Percentiles rank a stretch among this genome's conserved stretches.
These are phyloP conservation scores for Eimeria praecox DNA, from an alignment of 169 alveolate species.

Conservation along the genomic window DNA sequence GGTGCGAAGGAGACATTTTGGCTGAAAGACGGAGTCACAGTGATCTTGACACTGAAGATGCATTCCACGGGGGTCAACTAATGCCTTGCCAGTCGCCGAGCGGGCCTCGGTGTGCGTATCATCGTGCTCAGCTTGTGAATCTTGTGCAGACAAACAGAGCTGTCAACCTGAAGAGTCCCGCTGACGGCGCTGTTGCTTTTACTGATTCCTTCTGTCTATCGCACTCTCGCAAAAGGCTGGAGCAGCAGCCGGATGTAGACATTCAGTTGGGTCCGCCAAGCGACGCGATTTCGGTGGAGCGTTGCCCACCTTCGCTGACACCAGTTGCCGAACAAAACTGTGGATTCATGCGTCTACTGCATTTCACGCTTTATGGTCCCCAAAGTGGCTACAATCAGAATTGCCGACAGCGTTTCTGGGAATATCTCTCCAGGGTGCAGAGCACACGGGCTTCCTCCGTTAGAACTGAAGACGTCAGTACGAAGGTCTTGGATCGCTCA, in stretches of 20 bases:
- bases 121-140: constrained; percentile 79
- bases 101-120: constrained; percentile 29
- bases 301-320: neutral
- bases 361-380: constrained; percentile 50
- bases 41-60: neutral
- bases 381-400: constrained; percentile 20
- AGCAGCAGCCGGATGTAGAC: neutral
- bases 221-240: neutral
- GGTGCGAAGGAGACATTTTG: neutral
- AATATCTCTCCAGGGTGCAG: neutral
- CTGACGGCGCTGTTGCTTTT: constrained; percentile 77
- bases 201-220: constrained; percentile 58
- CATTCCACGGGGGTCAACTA: neutral
- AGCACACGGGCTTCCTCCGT: neutral
- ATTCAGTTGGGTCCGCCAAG: neutral
- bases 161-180: constrained; percentile 73
- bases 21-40: neutral
- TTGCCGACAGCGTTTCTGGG: constrained; percentile 55
- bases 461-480: neutral
- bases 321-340: neutral
- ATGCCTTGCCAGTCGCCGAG: neutral
- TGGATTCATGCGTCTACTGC: neutral
- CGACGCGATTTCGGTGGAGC: neutral
- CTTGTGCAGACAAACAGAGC: constrained; percentile 69
- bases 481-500: neutral